A percentile compares a stretch with the other conserved stretches of the same genome.
These are phyloP conservation scores for Candida saitoana DNA, from an alignment of 805 yeast species.

Conservation along the genomic window DNA sequence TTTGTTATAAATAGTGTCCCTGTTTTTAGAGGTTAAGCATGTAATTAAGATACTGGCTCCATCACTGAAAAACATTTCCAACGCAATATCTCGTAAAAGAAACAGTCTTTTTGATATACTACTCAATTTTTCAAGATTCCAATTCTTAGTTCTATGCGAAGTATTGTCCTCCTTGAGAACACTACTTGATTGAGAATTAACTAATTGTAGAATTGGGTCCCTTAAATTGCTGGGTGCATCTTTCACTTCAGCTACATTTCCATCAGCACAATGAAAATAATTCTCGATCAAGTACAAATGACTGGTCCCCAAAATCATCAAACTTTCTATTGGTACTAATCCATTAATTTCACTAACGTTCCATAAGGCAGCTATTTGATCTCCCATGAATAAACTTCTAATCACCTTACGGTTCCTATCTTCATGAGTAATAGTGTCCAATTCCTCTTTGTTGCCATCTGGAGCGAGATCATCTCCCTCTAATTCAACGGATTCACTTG, in stretches of 20 bases:
- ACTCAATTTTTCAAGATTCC: slow-evolving; percentile 58
- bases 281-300: slow-evolving; percentile 67
- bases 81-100: slow-evolving; percentile 71
- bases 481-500: slow-evolving; percentile 8
- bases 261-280: slow-evolving; percentile 54
- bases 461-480: slow-evolving; percentile 39
- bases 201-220: slow-evolving; percentile 65
- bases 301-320: slow-evolving; percentile 62
- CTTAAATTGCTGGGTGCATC: slow-evolving; percentile 61
- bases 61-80: slow-evolving; percentile 70
- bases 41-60: slow-evolving; percentile 71
- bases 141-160: slow-evolving; percentile 48
- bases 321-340: slow-evolving; percentile 69
- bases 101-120: slow-evolving; percentile 73
- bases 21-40: slow-evolving; percentile 45
- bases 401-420: slow-evolving; percentile 75
- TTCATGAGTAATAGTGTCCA: slow-evolving; percentile 23
- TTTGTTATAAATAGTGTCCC: slow-evolving; percentile 55
- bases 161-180: slow-evolving; percentile 21
- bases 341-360: slow-evolving; percentile 76
- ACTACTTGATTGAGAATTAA: slow-evolving; percentile 46
- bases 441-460: slow-evolving; percentile 16
- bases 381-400: slow-evolving; percentile 65
- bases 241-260: slow-evolving; percentile 54
- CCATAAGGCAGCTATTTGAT: slow-evolving; percentile 66